These are phyloP conservation scores for Fraxinus xanthoxyloides DNA, from an alignment of 305 asterid genomes.

Conservation along the genomic window DNA sequence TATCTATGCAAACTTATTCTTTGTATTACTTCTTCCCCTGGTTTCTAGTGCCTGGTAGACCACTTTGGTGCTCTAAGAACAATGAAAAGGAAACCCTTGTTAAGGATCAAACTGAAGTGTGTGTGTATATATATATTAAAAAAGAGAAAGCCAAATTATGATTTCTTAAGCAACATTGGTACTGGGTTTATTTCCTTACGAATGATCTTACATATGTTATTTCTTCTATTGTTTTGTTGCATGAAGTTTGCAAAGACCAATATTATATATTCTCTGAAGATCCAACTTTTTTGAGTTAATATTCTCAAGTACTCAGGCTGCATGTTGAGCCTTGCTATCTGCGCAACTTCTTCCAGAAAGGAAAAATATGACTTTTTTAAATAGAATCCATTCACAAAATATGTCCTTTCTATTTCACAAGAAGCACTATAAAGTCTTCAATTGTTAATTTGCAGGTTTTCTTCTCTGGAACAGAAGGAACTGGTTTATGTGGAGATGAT, in stretches of 20 bases:
- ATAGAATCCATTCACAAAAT: neutral
- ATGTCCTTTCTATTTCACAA: no score
- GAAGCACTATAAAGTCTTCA: neutral
- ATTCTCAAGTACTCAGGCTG: neutral
- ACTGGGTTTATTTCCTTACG: neutral
- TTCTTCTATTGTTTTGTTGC: neutral
- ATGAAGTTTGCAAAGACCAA: neutral
- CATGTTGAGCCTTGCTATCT: neutral
- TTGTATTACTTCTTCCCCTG: neutral
- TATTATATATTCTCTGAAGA: neutral
- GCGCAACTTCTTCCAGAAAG: neutral
- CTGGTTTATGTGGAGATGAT: constrained; percentile 30
- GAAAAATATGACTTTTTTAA: neutral
- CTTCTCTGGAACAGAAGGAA: constrained; percentile 36
- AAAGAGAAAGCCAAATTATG: neutral
- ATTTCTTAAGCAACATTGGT: neutral
- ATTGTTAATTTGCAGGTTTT: constrained; percentile 33
- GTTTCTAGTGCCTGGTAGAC: neutral
- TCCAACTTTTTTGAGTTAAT: neutral
- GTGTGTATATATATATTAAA: no score
- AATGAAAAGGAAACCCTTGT: neutral
- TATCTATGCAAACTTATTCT: neutral
- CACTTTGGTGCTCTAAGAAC: neutral
- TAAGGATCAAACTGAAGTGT: no score
- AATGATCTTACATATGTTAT: neutral